These are phyloP conservation scores for Hygrophorus russula DNA, from an alignment of 768 basidiomycete species.

Conservation along the genomic window DNA sequence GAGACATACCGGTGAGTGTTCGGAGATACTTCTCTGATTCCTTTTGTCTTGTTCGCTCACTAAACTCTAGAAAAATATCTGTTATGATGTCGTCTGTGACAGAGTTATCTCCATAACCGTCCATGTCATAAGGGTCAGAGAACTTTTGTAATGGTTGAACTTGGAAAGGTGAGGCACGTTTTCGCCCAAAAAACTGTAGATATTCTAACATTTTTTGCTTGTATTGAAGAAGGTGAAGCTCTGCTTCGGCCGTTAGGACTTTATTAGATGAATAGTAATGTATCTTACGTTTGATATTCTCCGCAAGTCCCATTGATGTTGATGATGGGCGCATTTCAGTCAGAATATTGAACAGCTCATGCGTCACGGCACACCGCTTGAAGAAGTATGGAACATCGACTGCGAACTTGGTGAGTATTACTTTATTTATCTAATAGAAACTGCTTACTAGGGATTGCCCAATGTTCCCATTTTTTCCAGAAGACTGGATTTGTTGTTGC, in stretches of 20 bases:
- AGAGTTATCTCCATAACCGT: background rate
- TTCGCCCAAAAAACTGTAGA: background rate
- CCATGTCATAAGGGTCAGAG: background rate
- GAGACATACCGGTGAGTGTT: background rate
- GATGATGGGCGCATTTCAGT: background rate
- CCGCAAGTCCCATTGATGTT: background rate
- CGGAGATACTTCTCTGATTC: background rate
- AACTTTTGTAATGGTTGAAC: background rate
- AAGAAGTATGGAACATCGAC: slow-evolving; percentile 4
- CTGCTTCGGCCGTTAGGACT: too few relatives aligned
- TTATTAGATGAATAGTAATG: background rate
- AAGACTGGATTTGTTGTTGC: slow-evolving; percentile 2
- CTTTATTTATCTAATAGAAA: background rate
- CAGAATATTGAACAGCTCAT: background rate
- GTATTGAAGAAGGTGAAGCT: too few relatives aligned
- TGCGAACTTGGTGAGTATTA: too few relatives aligned
- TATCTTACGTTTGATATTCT: slow-evolving; percentile 2
- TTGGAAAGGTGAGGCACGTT: background rate
- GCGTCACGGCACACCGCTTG: background rate
- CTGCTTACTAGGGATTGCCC: slow-evolving; percentile 4
- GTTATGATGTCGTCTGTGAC: background rate
- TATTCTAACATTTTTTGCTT: background rate
- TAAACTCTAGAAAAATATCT: background rate
- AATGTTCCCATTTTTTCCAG: slow-evolving; percentile 2
- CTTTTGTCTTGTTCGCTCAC: background rate